Percentiles rank a stretch among this genome's conserved stretches.
Evolutionary conservation across 2,329 filamentous ascomycete species (phyloP).

Genomic region (Fusarium mangiferae): DNA sequence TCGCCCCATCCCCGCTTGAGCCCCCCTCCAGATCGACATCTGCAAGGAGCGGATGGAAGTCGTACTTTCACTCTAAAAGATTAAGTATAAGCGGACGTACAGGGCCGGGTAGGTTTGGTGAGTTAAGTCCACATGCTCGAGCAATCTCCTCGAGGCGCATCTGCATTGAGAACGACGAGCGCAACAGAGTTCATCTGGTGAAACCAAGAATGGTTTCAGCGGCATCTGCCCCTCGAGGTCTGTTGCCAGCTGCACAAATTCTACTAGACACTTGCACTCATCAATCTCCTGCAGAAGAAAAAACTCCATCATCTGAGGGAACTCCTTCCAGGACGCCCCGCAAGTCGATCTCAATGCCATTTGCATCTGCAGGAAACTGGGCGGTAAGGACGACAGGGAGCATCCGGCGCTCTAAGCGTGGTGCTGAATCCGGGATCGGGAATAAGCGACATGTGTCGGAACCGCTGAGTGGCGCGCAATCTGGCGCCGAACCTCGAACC

Average conservation of each 20-base stretch:
- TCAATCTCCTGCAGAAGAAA: slow-evolving; percentile 7
- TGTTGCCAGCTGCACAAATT: slow-evolving; percentile 40
- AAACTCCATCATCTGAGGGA: slow-evolving; percentile 47
- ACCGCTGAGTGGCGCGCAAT: slow-evolving; percentile 52
- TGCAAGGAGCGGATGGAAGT: slow-evolving; percentile 57
- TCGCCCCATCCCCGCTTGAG: slow-evolving; percentile 43
- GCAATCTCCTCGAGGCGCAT: slow-evolving; percentile 44
- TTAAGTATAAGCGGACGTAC: slow-evolving; percentile 37
- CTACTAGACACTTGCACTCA: slow-evolving; percentile 32
- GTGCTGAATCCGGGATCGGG: slow-evolving; percentile 53
- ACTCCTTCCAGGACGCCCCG: slow-evolving; percentile 58
- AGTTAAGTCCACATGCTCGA: slow-evolving; percentile 43
- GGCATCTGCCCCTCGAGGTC: slow-evolving; percentile 34
- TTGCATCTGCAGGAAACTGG: slow-evolving; percentile 67
- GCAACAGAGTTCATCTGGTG: slow-evolving; percentile 48
- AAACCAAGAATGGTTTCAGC: slow-evolving; percentile 52
- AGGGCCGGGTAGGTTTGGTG: slow-evolving; percentile 41
- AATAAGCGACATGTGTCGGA: slow-evolving; percentile 65
- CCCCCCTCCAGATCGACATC: slow-evolving; percentile 27
- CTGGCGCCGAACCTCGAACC: slow-evolving; percentile 44
- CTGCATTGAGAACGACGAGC: slow-evolving; percentile 35
- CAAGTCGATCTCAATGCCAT: slow-evolving; percentile 69
- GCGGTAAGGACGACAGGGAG: slow-evolving; percentile 63
- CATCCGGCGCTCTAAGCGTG: slow-evolving; percentile 65
- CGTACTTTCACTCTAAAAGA: slow-evolving; percentile 64